Evolutionary conservation across 1,284 basidiomycete species (phyloP), one percentile per base, ranked within the genome.

Genomic region (Pascua guehoae): DNA sequence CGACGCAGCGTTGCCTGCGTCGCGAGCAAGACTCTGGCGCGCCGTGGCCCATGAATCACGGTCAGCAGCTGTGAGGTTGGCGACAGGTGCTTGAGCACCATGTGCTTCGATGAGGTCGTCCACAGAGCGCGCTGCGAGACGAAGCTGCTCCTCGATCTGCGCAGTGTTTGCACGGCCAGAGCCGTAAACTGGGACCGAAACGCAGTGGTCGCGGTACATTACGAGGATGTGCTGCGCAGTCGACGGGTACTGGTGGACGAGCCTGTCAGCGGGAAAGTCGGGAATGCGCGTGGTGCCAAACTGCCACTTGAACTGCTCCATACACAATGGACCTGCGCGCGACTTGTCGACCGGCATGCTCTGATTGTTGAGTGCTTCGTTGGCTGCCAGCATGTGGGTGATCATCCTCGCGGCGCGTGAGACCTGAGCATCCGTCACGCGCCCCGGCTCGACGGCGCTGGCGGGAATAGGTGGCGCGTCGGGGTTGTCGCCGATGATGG

Each of bases 231-330:
- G 53, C 12, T 32, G 12, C 15, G 49, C 49, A 1, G 49, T 54
- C 11, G 36, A 12, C 1, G 57, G 57, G 45, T 45, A 58, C 44
- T 50, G 46, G 49, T 47, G 41, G 14, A 16, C n/a, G 44, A 58
- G 18, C 49, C 44, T 40, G 42, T 58, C 57, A 36, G 41, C 18
- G 18, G 45, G 49, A 12, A 45, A 24, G 49, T 54, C 48, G 45
- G 57, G 57, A n/a, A 58, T 12, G 12, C 57, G 57, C 18, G 57
- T 58, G 18, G 57, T 58, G 53, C 52, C 52, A 39, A 58, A 58
- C 57, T 58, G 57, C 41, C 39, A 36, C 57, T 58, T 54, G 57
- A 54, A 58, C 57, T 58, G 57, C 46, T 54, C 53, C 57, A 58
- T 58, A 53, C 49, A 47, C 45, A 58, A 49, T 5, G 57, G 57